Evolutionary conservation across 768 basidiomycete genomes (phyloP), one percentile per base, ranked within the genome.

Genomic region (Dioszegia hungarica): DNA sequence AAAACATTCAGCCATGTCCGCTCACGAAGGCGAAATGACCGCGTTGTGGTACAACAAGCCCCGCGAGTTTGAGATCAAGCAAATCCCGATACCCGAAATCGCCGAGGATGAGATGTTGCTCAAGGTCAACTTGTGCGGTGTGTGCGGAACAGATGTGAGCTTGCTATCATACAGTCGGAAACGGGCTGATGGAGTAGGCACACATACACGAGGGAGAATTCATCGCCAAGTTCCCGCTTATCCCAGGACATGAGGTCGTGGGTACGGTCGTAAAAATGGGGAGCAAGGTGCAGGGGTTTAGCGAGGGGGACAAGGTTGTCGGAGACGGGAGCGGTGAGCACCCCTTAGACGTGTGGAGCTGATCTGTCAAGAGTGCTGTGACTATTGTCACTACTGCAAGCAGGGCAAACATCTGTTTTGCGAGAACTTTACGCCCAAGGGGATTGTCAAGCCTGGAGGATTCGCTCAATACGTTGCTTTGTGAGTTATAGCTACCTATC

Each of bases 401-500:
- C 83, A 88, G 40, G 90, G 89, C n/a, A 79, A 88, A 68, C 81
- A 84, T 19, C 79, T 92, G 10, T 78, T 90, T 54, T 94, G 91
- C 77, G 90, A 92, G 75, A 81, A 89, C 78, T 91, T 90, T 77
- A 80, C 84, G 54, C 82, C 87, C 5, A 82, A 85, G 12, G 91
- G 90, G 45, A 87, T 91, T 41, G 87, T 85, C 19, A 77, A 82
- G 64, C 85, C 87, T 60, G 90, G 90, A 56, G 90, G 89, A 25
- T 94, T 94, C 72, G 89, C 90, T 8, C 89, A 91, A 71, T 92
- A 90, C 78, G 83, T 90, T 64, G 83, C 82, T 56, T 89, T 87
- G 89, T 90, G 66, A 74, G 86, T 75, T n/a, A n/a, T n/a, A n/a
- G n/a, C n/a, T n/a, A n/a, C n/a, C n/a, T n/a, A n/a, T n/a, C n/a